phyloP scores from a whole-genome alignment of 768 basidiomycete species.

The Ramaria sp. region DNA sequence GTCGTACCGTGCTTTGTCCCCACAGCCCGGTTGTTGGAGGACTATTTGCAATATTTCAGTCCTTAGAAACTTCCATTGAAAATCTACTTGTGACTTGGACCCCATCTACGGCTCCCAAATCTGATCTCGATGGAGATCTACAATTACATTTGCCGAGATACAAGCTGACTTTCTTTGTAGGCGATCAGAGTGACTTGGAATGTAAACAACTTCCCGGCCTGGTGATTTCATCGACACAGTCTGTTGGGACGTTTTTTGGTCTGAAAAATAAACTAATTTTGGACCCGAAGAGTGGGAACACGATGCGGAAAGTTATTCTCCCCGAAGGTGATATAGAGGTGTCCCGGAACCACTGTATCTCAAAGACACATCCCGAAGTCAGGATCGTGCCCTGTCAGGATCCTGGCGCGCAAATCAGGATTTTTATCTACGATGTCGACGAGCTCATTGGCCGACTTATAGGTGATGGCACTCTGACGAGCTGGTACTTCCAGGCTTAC shows the following conservation, averaged over 20 bases:
- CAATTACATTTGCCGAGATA: slow-evolving; percentile 28
- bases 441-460: slow-evolving; percentile 20
- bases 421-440: slow-evolving; percentile 19
- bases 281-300: slow-evolving; percentile 22
- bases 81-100: slow-evolving; percentile 15
- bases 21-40: neutral
- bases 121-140: slow-evolving; percentile 10
- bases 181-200: slow-evolving; percentile 12
- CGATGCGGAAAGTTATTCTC: slow-evolving; percentile 12
- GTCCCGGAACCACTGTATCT: slow-evolving; percentile 13
- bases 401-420: neutral
- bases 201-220: slow-evolving; percentile 12
- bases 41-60: slow-evolving; percentile 7
- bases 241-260: slow-evolving; percentile 33
- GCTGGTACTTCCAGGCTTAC: slow-evolving; percentile 27
- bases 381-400: neutral
- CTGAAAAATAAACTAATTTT: slow-evolving; percentile 31
- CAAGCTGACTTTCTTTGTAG: slow-evolving; percentile 29
- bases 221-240: slow-evolving; percentile 28
- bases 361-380: slow-evolving; percentile 16
- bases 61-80: neutral
- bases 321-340: slow-evolving; percentile 11
- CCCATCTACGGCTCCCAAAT: neutral
- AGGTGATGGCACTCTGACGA: slow-evolving; percentile 18
- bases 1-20: neutral